Evolutionary conservation across 805 yeast species (phyloP), one percentile per base, ranked within the genome.

Genomic region (Dipodascus albidus): DNA sequence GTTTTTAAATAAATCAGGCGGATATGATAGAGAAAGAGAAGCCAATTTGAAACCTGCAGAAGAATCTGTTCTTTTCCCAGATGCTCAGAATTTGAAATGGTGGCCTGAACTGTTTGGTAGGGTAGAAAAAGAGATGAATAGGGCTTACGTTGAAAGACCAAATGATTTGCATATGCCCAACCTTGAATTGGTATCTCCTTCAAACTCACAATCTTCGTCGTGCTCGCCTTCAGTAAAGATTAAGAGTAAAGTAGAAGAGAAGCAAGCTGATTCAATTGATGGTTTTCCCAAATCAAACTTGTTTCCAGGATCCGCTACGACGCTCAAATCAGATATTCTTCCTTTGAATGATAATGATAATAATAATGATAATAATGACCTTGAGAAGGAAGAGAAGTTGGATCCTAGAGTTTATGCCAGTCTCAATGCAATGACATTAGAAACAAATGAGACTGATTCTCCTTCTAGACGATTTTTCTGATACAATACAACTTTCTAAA

Each of bases 61-160:
- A 21, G 73, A 71, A 15, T 56, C 50, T 35, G 78, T 73, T 50
- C 64, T 87, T 1, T 78, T 79, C 50, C 88, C 91, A 27, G 78
- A 81, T 64, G 75, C 72, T 55, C 74, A 73, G 20, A 78, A 79
- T 49, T 76, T 83, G n/a, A 77, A 78, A 58, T 91, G 95, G 91
- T 90, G 98, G 98, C 79, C 77, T 63, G 95, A 87, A 60, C 70
- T 86, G 23, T 87, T 84, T 63, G 96, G 96, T 0, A 70, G 91
- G 52, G 71, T 80, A 2, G 84, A 85, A 62, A 79, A 80, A 44
- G 88, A 83, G 58, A 75, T 82, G 82, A 80, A 81, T 49, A 64
- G 62, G 51, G 49, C 19, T 21, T 23, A 47, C 22, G n/a, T 22
- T 4, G 49, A 47, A 3, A 20, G 27, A 21, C 23, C 49, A 4